These are phyloP conservation scores for Trichophyton benhamiae DNA, from an alignment of 2,329 filamentous ascomycete genomes.

Conservation along the genomic window DNA sequence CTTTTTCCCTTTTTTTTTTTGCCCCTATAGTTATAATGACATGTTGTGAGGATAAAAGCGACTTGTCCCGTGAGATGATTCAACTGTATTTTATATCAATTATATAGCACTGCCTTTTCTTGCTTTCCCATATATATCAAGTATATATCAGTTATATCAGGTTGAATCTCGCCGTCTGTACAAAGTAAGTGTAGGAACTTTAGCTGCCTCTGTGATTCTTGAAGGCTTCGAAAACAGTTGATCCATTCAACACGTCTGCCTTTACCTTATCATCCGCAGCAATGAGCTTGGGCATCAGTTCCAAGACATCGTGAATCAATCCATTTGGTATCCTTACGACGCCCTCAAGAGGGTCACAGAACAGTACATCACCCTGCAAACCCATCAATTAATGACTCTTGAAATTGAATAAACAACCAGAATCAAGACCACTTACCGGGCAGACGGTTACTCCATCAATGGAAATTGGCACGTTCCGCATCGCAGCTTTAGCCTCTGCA, in stretches of 20 bases:
- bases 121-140: too few relatives aligned
- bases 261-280: slow-evolving; percentile 50
- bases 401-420: too few relatives aligned
- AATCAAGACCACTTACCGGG: slow-evolving; percentile 21
- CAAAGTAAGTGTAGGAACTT: neutral
- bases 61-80: neutral
- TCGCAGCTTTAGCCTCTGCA: slow-evolving; percentile 33
- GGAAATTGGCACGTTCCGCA: slow-evolving; percentile 29
- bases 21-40: neutral
- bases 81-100: neutral
- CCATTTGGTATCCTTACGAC: slow-evolving; percentile 54
- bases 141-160: neutral
- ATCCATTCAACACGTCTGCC: slow-evolving; percentile 50
- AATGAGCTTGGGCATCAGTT: slow-evolving; percentile 44
- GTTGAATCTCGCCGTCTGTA: too few relatives aligned
- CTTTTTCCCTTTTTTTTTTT: neutral
- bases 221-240: slow-evolving; percentile 55
- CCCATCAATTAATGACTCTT: too few relatives aligned
- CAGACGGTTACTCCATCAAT: slow-evolving; percentile 31
- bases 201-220: slow-evolving; percentile 37
- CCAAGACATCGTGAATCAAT: slow-evolving; percentile 48
- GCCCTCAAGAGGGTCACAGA: slow-evolving; percentile 57
- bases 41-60: neutral
- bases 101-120: neutral
- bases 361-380: slow-evolving; percentile 51